Evolutionary conservation across 163 green algal species (phyloP), one percentile per base, ranked within the genome.

Genomic region (Trebouxiophyceae sp.): DNA sequence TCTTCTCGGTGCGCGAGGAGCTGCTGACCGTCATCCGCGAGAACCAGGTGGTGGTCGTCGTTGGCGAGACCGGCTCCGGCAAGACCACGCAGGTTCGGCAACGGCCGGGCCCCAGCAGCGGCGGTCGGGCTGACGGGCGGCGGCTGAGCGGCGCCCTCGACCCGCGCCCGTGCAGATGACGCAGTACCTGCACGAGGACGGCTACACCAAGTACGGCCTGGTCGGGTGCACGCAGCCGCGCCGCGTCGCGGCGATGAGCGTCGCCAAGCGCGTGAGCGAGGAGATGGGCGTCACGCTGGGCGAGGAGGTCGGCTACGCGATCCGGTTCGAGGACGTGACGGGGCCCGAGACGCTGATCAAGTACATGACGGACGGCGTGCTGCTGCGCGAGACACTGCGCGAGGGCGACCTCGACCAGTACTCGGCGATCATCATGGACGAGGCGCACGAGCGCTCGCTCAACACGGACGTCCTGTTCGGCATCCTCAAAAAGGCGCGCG

Each of bases 71-170:
- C 0, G 93, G 93, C 29, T 91, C 77, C 55, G 93, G 93, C 64
- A 99, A 99, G 78, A 99, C 93, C 31, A 99, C 93, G 3, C 93
- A 98, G 84, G 95, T n/a, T n/a, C n/a, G n/a, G n/a, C n/a, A n/a
- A n/a, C n/a, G n/a, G n/a, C n/a, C n/a, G n/a, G n/a, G n/a, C n/a
- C n/a, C n/a, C n/a, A n/a, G n/a, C n/a, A n/a, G n/a, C n/a, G n/a
- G n/a, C n/a, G n/a, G n/a, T n/a, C n/a, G n/a, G n/a, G n/a, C n/a
- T n/a, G n/a, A n/a, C n/a, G n/a, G n/a, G n/a, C n/a, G n/a, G n/a
- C n/a, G n/a, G n/a, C n/a, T n/a, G n/a, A n/a, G n/a, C n/a, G n/a
- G n/a, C n/a, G n/a, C n/a, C n/a, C n/a, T n/a, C n/a, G n/a, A n/a
- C n/a, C n/a, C n/a, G n/a, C 39, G 55, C 44, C n/a, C n/a, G 5